Base-by-base conservation (phyloP, 192 early-diverging fungal species). In the Nowakowskiella sp. region DNA sequence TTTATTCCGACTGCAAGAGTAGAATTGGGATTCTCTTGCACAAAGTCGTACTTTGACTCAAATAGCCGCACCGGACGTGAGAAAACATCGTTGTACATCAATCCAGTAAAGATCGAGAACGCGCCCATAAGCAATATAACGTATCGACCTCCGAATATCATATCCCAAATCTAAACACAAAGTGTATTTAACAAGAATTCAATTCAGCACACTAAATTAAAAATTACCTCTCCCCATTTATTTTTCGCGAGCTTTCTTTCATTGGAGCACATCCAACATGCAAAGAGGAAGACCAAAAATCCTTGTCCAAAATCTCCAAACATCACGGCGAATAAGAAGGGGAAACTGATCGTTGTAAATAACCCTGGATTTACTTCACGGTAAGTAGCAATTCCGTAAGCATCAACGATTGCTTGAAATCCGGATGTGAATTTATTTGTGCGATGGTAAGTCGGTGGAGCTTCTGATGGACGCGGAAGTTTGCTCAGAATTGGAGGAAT, bases 311-410 rank as follows among this genome's bases (percentile, higher is more conserved):
- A 73, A 64, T 92, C 90, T 54, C 90, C 90, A 76, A 92, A 92
- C 90, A 92, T 92, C 44, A 92, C 78, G 44, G 90, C 89, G 61
- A 92, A 92, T 31, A 92, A 61, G 65, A 92, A 92, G n/a, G 90
- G 90, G 70, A 92, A 92, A 0, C 87, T 85, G 24, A 92, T 89
- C 8, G 85, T 61, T 0, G 90, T 90, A 42, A 90, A 92, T 26
- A 92, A 72, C 39, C 88, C 90, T 19, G 90, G 90, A 59, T 92
- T 92, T 47, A 91, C 88, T 67, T 92, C 90, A 53, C 86, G 79
- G 55, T 89, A 89, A 58, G 77, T 80, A 39, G 90, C 85, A 61
- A 90, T 81, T 53, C 90, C 90, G 62, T 92, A 92, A 0, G 90
- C 84, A 61, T 91, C 85, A n/a, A 92, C 82, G 50, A 92, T 87